Evolutionary conservation across 2,329 filamentous ascomycete genomes (phyloP), one percentile per base, ranked within the genome.

Genomic region (Talaromyces sp.): DNA sequence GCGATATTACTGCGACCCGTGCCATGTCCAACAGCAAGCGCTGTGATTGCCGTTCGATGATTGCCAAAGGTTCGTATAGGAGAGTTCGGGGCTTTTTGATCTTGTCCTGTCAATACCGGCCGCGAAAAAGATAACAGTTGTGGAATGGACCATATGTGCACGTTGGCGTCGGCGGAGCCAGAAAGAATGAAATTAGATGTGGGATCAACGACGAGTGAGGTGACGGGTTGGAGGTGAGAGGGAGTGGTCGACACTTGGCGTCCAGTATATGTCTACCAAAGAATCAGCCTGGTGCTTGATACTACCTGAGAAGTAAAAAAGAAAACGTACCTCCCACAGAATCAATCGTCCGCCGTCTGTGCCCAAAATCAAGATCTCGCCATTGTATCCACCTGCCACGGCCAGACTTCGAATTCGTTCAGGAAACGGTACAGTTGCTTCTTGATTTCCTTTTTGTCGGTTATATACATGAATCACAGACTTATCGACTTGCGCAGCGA

Each of bases 391-490:
- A 57, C 86, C 88, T 27, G 88, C 87, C 63, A 96, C 82, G 24
- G 88, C 85, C 72, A 96, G 80, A 77, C 90, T 93, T 68, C 88
- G 88, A 72, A 99, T 92, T 71, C 88, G 87, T 78, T 98, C 94
- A 0, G 90, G 88, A 72, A 99, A 96, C 0, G 93, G 90, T 22
- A 98, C 87, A 19, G 92, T 85, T 7, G 92, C 90, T 79, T 98
- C 94, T 74, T 97, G 93, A 71, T 91, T 95, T 33, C 91, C 91
- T 68, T 91, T 90, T 65, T 88, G 84, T 63, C 93, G 86, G 65
- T 87, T 93, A 79, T 98, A 99, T 63, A 99, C 92, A 78, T 98
- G 92, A 1, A 99, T 85, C 48, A 96, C 91, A 0, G 93, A 92
- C 78, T 97, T 98, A 69, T 93, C 93, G 59, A 90, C 85, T 76